Conservation (phyloP, 306 rosid species). For the Sechiopsis laciniata region DNA sequence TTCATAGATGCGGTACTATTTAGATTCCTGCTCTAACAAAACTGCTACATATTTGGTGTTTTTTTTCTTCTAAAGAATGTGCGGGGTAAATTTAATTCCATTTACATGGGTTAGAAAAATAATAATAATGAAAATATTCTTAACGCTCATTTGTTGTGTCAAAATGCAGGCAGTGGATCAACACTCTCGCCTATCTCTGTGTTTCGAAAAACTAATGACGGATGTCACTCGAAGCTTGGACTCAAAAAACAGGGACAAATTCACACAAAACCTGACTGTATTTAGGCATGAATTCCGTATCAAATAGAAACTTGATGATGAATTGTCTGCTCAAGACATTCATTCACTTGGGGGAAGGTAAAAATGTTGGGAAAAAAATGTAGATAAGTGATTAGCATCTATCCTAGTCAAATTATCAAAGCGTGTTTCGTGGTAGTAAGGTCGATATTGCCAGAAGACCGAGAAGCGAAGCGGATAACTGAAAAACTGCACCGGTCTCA, state of each 20-base stretch:
- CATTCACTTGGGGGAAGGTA: background rate
- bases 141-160: background rate
- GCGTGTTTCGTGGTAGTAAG: background rate
- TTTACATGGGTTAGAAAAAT: background rate
- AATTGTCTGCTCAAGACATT: slow-evolving; percentile 15
- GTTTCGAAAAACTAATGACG: slow-evolving; percentile 52
- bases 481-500: background rate
- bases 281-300: slow-evolving; percentile 54
- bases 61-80: background rate
- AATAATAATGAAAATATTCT: background rate
- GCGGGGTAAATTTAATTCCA: background rate
- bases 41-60: background rate
- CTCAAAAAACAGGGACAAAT: slow-evolving; percentile 55
- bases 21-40: background rate
- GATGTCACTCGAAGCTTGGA: slow-evolving; percentile 60
- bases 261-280: slow-evolving; percentile 49
- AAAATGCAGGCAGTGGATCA: slow-evolving; percentile 48
- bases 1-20: background rate
- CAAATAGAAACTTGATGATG: slow-evolving; percentile 28
- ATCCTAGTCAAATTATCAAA: background rate
- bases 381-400: background rate
- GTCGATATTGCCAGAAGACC: background rate
- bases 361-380: background rate
- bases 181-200: slow-evolving; percentile 47
- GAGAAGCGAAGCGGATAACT: background rate